Base-by-base conservation (phyloP, 495 filamentous ascomycete genomes). In the Lasiosphaeris hirsuta region DNA sequence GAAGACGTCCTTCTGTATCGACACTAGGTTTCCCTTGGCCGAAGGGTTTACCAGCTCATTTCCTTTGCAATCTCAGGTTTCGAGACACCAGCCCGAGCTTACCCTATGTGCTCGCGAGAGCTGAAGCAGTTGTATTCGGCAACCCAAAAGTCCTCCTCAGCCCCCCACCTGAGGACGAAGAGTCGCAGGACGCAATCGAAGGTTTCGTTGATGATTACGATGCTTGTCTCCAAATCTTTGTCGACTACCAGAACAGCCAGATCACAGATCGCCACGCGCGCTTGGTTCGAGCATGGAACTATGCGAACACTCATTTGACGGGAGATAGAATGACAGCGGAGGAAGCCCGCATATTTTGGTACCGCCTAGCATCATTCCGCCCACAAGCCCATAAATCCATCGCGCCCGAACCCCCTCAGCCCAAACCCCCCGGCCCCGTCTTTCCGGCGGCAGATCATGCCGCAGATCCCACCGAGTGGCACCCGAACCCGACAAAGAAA, bases 1-100 rank as follows among this genome's bases (percentile, higher is more conserved):
- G 11, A 14, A 56, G 46, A 47, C 30, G 10, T 5, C 54, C 62
- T 7, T 42, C 56, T 7, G 41, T 56, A 9, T 2, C 57, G 15
- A 52, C 36, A 4, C 36, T 52, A 4, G 6, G 43, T 13, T 42
- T 30, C 1, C 60, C 58, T 17, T 69, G 66, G 63, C 63, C 63
- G 4, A 66, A 40, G 40, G 66, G 66, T 10, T 54, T 69, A 7
- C 66, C 66, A 2, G 56, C 61, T 14, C 63, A 63, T 17, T 57
- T 19, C 6, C 38, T 68, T 10, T 38, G 13, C 17, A 10, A 42
- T 8, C 39, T 23, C 17, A 0, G 36, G 15, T 42, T 42, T 19
- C 23, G 17, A 23, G 3, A 35, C 1, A 34, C 49, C 39, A 11
- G 34, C 18, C 3, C 49, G 36, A 58, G 46, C 18, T 35, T 69